phyloP scores from a whole-genome alignment of 495 filamentous ascomycete species.

The Paragyromitra xinjiangensis region DNA sequence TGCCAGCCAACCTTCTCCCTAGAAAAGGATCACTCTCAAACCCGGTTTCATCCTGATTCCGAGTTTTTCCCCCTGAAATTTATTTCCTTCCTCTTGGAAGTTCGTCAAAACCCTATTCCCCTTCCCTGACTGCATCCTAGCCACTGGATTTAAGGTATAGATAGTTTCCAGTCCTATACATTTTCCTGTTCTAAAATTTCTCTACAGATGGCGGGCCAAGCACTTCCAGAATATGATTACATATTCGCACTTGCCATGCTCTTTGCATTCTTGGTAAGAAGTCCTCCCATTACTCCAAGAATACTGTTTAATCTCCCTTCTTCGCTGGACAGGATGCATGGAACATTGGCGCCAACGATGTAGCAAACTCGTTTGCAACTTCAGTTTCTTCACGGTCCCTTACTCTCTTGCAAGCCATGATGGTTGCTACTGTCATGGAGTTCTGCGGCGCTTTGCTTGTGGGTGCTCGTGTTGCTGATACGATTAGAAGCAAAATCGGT shows the following conservation, averaged over 20 bases:
- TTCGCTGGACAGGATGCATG: slow-evolving; percentile 58
- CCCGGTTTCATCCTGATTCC: background rate
- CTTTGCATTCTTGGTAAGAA: slow-evolving; percentile 71
- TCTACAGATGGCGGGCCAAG: slow-evolving; percentile 32
- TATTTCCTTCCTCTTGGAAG: background rate
- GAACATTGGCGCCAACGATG: slow-evolving; percentile 70
- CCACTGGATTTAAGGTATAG: slow-evolving; percentile 19
- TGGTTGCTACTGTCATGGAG: slow-evolving; percentile 73
- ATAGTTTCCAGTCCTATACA: background rate
- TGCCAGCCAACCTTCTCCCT: background rate
- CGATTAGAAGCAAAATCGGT: slow-evolving; percentile 71
- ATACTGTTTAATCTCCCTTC: background rate
- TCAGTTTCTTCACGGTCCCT: slow-evolving; percentile 74
- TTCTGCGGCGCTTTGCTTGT: slow-evolving; percentile 71
- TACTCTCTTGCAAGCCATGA: slow-evolving; percentile 73
- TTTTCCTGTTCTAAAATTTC: background rate
- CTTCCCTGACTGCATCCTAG: slow-evolving; percentile 4
- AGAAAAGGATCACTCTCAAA: slow-evolving; percentile 1
- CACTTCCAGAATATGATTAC: slow-evolving; percentile 70
- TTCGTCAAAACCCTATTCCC: background rate
- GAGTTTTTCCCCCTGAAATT: background rate
- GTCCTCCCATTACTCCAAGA: background rate
- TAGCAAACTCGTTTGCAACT: slow-evolving; percentile 79
- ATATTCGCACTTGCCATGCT: slow-evolving; percentile 79
- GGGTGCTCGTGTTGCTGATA: slow-evolving; percentile 71